These are phyloP conservation scores for Salix viminalis DNA, from an alignment of 345 rosid genomes.

Conservation along the genomic window DNA sequence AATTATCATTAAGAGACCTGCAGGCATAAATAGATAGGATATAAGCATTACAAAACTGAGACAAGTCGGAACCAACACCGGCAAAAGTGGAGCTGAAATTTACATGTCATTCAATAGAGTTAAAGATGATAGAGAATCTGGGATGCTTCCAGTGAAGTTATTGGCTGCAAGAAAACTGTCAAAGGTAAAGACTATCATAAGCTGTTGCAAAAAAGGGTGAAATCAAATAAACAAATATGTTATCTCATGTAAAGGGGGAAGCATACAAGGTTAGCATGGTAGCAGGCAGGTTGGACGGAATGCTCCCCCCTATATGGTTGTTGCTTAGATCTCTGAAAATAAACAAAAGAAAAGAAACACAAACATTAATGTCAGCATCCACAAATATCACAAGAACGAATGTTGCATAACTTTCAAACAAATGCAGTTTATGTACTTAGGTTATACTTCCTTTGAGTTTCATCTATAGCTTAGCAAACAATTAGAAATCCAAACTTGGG, in stretches of 20 bases:
- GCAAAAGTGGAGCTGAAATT: slow-evolving; percentile 11
- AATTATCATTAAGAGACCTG: slow-evolving; percentile 84
- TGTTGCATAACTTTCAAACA: not conserved
- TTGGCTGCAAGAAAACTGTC: slow-evolving; percentile 93
- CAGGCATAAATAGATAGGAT: slow-evolving; percentile 14
- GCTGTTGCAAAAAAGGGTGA: slow-evolving; percentile 5
- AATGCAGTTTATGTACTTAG: not conserved
- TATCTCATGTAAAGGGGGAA: not conserved
- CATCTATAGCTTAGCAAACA: not conserved
- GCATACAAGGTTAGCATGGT: slow-evolving; percentile 67
- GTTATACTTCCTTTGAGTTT: not conserved
- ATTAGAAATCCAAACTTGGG: not conserved
- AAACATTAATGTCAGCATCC: slow-evolving; percentile 2
- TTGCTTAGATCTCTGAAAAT: slow-evolving; percentile 80
- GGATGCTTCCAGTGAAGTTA: slow-evolving; percentile 87
- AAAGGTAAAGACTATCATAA: slow-evolving; percentile 41
- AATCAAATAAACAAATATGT: not conserved
- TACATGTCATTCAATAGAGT: slow-evolving; percentile 66
- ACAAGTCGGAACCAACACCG: slow-evolving; percentile 12
- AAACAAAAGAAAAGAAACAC: not conserved
- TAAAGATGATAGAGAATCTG: slow-evolving; percentile 66
- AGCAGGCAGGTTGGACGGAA: slow-evolving; percentile 73
- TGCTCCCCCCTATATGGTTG: slow-evolving; percentile 84
- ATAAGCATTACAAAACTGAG: not conserved
- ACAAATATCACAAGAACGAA: not conserved